Evolutionary conservation across 192 early-diverging fungal genomes (phyloP), one percentile per base, ranked within the genome.

Genomic region (Irineochytrium annulatum): DNA sequence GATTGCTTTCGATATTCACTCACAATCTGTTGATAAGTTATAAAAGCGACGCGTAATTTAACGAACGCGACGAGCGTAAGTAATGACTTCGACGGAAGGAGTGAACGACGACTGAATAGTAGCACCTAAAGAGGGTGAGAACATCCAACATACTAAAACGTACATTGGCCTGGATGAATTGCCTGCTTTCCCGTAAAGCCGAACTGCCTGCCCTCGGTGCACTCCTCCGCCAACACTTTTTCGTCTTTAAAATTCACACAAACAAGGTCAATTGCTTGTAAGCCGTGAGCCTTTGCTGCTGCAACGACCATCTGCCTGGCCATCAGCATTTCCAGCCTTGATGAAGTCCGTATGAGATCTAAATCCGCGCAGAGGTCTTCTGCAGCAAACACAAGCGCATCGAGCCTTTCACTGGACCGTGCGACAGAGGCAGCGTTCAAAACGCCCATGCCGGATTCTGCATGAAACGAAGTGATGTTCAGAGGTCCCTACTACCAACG

Each of bases 161-260:
- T 17, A 63, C 62, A 52, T 65, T 97, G 94, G 5, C 76, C 74
- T 39, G 94, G 94, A 63, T 97, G 94, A 52, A 97, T 92, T 3
- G 91, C 91, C 70, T 97, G 94, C 76, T 97, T 97, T 45, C 95
- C 95, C 17, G 90, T 85, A 74, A 94, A 97, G 4, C 95, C 95
- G 88, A 93, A 93, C 55, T 86, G 78, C 6, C 87, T 82, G 1
- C 90, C 95, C 70, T 94, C 91, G 20, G 63, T 65, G 52, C 90
- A 87, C 73, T 97, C 95, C 51, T 92, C 91, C 20, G 60, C 69
- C 71, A 91, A 59, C 46, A 87, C 77, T 0, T 74, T 71, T 14
- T 70, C 59, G 71, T 86, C 32, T 49, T 89, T 81, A 60, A 90
- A 94, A 68, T 97, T 91, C 63, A 93, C 85, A 59, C 92, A 93